Evolutionary conservation across 2,329 filamentous ascomycete species (phyloP), one percentile per base, ranked within the genome.

Genomic region (Cytospora piceicola): DNA sequence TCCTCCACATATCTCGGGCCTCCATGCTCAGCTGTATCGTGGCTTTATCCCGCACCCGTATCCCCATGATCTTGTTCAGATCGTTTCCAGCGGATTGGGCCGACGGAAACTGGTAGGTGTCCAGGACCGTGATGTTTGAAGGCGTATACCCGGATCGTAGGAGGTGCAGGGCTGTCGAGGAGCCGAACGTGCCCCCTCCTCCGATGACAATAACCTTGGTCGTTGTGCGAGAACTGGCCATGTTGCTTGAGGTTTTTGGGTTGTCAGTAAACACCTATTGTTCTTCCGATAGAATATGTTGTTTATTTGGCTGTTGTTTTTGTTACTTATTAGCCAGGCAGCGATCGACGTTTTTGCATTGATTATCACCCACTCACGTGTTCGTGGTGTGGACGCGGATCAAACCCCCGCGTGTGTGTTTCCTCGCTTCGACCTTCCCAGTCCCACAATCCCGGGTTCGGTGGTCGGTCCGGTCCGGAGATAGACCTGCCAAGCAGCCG

Each of bases 141-240:
- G 76, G 74, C 0, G 77, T 77, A 69, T 82, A 82, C 7, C 80
- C 80, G 4, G 72, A 70, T 11, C 80, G 75, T 42, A 78, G 58
- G 0, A 83, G 77, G 70, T 82, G 80, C 20, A 82, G 72, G 3
- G 80, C 80, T 0, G 81, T 83, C 8, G 80, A 82, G 3, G 80
- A 76, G 15, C 81, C 80, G 66, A 80, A 78, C 7, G 79, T 80
- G 53, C 80, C 80, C 12, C 80, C 81, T 34, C 82, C 82, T n/a
- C 82, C 78, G 32, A 83, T 75, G 22, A 82, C 73, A 54, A 83
- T 73, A 27, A 77, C 69, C 42, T 71, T 75, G 9, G 69, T 73
- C 29, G 67, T 69, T 60, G 61, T 58, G 9, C 73, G 72, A 17
- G 68, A 69, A 4, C 49, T 27, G 17, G 70, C 64, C 74, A 75